Conservation (phyloP, 140 eudicot genomes). For the Anethum foeniculum region DNA sequence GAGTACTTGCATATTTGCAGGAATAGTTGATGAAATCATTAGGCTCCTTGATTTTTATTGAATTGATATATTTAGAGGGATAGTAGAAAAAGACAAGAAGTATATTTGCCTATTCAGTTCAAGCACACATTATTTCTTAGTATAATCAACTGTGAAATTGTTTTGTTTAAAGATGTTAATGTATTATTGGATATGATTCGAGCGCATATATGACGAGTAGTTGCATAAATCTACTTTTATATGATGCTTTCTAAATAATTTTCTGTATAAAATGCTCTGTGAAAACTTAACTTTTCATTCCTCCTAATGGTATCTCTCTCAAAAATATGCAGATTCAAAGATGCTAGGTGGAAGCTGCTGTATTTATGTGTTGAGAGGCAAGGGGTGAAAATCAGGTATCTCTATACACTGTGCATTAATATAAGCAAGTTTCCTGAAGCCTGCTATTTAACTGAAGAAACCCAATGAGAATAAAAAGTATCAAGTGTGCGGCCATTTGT, state of each 20-base stretch:
- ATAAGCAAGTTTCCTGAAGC: not conserved
- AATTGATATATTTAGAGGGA: not conserved
- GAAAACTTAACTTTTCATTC: not conserved
- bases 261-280: not conserved
- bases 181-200: slow-evolving; percentile 1
- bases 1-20: not conserved
- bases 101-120: not conserved
- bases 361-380: not conserved
- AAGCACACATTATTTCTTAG: not conserved
- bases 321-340: not conserved
- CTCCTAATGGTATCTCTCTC: not conserved
- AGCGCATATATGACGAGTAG: not conserved
- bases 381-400: not conserved
- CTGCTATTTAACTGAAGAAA: not conserved
- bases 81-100: not conserved
- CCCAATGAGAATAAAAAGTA: not conserved
- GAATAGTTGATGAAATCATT: not conserved
- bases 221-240: not conserved
- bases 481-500: not conserved
- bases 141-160: not conserved
- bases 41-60: not conserved
- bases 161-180: not conserved
- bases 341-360: not conserved
- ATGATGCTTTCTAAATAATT: not conserved
- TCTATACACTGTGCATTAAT: not conserved